These are phyloP conservation scores for Malassezia sp. DNA, from an alignment of 1,284 basidiomycete species.

Conservation along the genomic window DNA sequence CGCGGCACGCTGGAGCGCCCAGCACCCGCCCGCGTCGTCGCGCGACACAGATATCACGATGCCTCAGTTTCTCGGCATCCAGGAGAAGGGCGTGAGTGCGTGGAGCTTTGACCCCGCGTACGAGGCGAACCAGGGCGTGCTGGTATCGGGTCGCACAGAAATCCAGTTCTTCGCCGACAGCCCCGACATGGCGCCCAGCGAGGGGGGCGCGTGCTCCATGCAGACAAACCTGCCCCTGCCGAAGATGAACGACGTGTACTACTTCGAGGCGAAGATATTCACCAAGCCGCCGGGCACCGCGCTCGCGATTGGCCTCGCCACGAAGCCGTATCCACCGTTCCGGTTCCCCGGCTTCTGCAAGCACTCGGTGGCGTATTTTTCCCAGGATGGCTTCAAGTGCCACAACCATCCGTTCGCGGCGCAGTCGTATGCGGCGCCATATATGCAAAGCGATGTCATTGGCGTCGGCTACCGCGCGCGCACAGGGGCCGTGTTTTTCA, in stretches of 20 bases:
- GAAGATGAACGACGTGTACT: constrained; percentile 47
- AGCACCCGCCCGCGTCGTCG: constrained; percentile 25
- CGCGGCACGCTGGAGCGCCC: constrained; percentile 63
- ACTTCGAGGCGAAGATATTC: constrained; percentile 47
- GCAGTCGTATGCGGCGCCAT: constrained; percentile 66
- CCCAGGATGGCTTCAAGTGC: constrained; percentile 81
- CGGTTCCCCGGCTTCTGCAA: constrained; percentile 59
- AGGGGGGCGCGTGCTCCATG: constrained; percentile 42
- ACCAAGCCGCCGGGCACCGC: constrained; percentile 40
- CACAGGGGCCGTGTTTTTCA: constrained; percentile 44
- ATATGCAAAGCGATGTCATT: constrained; percentile 64
- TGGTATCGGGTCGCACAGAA: constrained; percentile 43
- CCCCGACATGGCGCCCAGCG: constrained; percentile 42
- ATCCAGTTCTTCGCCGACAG: constrained; percentile 45
- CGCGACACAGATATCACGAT: constrained; percentile 44
- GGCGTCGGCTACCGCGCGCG: constrained; percentile 44
- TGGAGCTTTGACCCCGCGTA: constrained; percentile 46
- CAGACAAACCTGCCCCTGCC: constrained; percentile 45
- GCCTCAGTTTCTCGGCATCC: constrained; percentile 43
- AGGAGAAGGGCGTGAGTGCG: constrained; percentile 46
- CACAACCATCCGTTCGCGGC: constrained; percentile 93
- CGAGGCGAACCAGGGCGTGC: constrained; percentile 41
- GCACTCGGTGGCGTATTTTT: constrained; percentile 91
- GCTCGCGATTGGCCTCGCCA: constrained; percentile 39
- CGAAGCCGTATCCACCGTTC: constrained; percentile 45